Evolutionary conservation across 345 rosid genomes (phyloP), one percentile per base, ranked within the genome.

Genomic region (Gossypium ekmanianum): DNA sequence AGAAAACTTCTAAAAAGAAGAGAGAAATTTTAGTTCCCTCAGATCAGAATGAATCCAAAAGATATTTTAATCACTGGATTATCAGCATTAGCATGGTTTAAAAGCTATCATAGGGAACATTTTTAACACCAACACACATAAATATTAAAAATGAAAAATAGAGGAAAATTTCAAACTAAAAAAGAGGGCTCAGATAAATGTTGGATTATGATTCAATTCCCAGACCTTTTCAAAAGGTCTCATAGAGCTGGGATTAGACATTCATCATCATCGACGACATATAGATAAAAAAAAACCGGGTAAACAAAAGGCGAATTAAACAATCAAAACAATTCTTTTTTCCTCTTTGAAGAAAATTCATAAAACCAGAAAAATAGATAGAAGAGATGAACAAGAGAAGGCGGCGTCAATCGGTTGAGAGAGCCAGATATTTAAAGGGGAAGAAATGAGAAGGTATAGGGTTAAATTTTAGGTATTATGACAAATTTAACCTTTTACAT

Each of bases 231-330:
- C 13, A 10, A 34, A 16, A 63, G 68, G 68, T 64, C 68, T 64
- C 68, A 64, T 64, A 64, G 68, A 64, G 68, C 50, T 64, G 68
- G 68, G 68, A 64, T 64, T 2, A n/a, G 43, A 64, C 13, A 64
- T 41, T 64, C 41, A 64, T 64, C 50, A 64, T 65, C 70, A 65
- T 65, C 52, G 52, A 65, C 52, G 6, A 55, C 24, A 6, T 34
- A 55, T 1, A 2, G 18, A 55, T 7, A 18, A 17, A 11, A 7
- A 44, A n/a, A 3, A n/a, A 17, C 17, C 17, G 13, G 13, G 14
- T 18, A 63, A 63, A 2, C 12, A 17, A 41, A 63, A 63, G 20
- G 7, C 2, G n/a, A 17, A 1, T 7, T 1, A n/a, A 4, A 54
- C 27, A 59, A 26, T 59, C 64, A 26, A 26, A 5, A 13, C 4